Base-by-base conservation (phyloP, 441 rosid genomes). In the Croton laevigatus region DNA sequence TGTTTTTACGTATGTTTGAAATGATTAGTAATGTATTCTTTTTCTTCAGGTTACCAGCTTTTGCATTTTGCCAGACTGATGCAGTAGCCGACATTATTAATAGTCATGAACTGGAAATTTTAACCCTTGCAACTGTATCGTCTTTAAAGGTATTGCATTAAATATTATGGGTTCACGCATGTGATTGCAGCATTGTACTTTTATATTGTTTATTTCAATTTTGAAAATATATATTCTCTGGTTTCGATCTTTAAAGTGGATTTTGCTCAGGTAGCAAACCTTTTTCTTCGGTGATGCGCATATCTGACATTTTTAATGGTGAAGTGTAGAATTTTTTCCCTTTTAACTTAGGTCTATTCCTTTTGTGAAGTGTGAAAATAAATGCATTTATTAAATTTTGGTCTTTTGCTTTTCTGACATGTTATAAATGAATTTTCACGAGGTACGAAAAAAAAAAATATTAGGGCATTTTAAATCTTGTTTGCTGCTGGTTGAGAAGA, bases 21-120 rank as follows among this genome's bases (percentile, higher is more conserved):
- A 55, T 53, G 37, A 64, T 52, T 48, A 19, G 59, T 68, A 44
- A 48, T 16, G 53, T 11, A 2, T 42, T 40, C 37, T 22, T 54
- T 57, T 23, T 42, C 51, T 65, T 73, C 88, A 92, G 97, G 83
- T 66, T 90, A 69, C 96, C 94, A 42, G 97, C 91, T 59, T 88
- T 83, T 74, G 93, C 88, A 32, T 78, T 87, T 73, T 92, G 94
- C 86, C 90, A 82, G 74, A 84, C 71, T 73, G 83, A 84, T 51
- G 82, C 73, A 70, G 85, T 86, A 40, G 81, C 83, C 27, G 83
- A 78, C 49, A 73, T 82, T 44, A 82, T 92, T 13, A 60, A 61
- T 59, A 78, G 88, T 69, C 89, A 70, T 77, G 79, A 87, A 75
- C 78, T 92, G 73, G 94, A 90, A 81, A 88, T 90, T 62, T 69